Base-by-base conservation (phyloP, 768 basidiomycete species). In the Leccinum olivaceopallidum region DNA sequence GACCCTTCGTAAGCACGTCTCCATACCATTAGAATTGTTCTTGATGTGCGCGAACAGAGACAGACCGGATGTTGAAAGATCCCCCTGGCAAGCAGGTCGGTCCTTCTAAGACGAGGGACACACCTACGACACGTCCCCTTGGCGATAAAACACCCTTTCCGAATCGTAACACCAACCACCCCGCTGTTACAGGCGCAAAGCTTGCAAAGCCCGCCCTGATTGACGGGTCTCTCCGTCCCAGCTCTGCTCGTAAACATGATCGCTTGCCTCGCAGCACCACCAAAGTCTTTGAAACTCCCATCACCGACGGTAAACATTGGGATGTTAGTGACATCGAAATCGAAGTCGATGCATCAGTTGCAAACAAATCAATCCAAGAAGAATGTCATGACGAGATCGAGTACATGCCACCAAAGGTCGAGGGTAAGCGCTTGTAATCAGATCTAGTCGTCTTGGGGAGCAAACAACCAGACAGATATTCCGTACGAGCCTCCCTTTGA, bases 141-240 rank as follows among this genome's bases (percentile, higher is more conserved):
- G 79, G 79, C 26, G 90, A 92, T 75, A 91, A 89, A 73, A 92
- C 90, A 1, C 90, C 90, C 2, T 86, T 87, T 65, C 84, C 85
- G 4, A 92, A 91, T 69, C 85, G 88, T 39, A 74, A 74, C 34
- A 57, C 64, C 52, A 65, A 59, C 61, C 64, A 64, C 30, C 16
- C 75, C 69, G 61, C 75, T 77, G 56, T 79, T 74, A 24, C 78
- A 76, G 67, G 65, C 10, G 59, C 63, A 24, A 76, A 78, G 66
- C 60, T 74, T 37, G 59, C 80, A 74, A 73, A 77, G 69, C 66
- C 78, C 57, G 52, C 71, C 70, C 26, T 76, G 64, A 73, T 73
- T 6, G 80, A 80, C 53, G 78, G 80, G 2, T 75, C 78, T 7
- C 78, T 83, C 18, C 82, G 87, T 5, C 86, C 90, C 0, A 90